Base-by-base conservation (phyloP, 345 rosid genomes). In the Citrus trifoliata region DNA sequence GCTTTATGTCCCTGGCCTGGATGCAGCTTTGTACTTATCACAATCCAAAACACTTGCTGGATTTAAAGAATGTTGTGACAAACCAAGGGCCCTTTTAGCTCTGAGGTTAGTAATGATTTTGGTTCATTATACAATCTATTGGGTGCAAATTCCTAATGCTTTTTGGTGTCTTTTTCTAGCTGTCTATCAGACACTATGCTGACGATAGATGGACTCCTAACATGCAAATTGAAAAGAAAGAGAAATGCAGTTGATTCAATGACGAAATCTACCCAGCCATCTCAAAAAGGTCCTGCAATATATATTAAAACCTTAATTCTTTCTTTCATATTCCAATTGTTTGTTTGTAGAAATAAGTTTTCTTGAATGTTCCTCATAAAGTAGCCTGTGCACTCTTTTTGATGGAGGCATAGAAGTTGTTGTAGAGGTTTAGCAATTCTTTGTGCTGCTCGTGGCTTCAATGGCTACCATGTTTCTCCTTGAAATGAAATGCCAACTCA, bases 1-100 rank as follows among this genome's bases (percentile, higher is more conserved):
- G 97, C 90, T 94, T 46, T 94, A 93, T 82, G 85, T 93, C 73
- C 99, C 99, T 83, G 97, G 99, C 70, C 86, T 96, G 76, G 99
- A 93, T 83, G 95, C 99, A 42, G 90, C 91, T 80, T 74, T 96
- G 74, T 96, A 90, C 84, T 83, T 94, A 71, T 88, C 99, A 42
- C 91, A 89, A 72, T 81, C 93, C 68, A 96, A 88, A 86, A 35
- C 76, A 60, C 92, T 96, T 81, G 46, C 91, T 75, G 85, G 89
- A 78, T 86, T 96, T 40, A 91, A 93, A 85, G 82, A 87, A 70
- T 88, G 83, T 62, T 93, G 95, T 67, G 92, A 97, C 35, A 94
- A 88, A 84, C 97, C 98, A 42, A 83, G 79, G 59, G 82, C 97
- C 16, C 94, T 93, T 82, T 89, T 92, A 81, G 92, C 92, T 85